phyloP scores from a whole-genome alignment of 768 basidiomycete genomes.

The Rhodotorula paludigena region DNA sequence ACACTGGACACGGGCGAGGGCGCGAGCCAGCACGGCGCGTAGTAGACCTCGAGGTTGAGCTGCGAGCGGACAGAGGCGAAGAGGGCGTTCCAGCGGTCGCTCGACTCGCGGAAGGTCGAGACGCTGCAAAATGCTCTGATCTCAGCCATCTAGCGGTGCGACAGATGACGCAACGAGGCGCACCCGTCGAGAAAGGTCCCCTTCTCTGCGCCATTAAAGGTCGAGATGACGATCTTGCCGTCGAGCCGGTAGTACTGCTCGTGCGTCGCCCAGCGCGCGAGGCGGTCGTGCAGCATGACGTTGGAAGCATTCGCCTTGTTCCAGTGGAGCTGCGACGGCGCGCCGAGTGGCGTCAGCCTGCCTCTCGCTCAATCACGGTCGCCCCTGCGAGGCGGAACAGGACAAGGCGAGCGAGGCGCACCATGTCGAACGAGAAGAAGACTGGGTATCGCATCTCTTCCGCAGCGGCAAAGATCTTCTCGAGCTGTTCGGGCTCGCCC shows the following conservation, averaged over 20 bases:
- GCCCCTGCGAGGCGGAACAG: no score
- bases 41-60: conserved; percentile 4
- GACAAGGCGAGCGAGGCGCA: neutral
- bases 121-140: neutral
- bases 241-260: neutral
- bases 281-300: conserved; percentile 3
- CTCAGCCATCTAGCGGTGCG: conserved; percentile 10
- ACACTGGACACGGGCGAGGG: neutral
- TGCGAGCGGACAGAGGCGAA: neutral
- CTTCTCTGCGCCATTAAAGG: neutral
- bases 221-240: conserved; percentile 6
- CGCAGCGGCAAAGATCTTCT: conserved; percentile 17
- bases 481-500: conserved; percentile 5
- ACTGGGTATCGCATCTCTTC: neutral
- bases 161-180: neutral
- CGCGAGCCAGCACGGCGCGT: conserved; percentile 16
- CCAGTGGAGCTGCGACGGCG: conserved; percentile 8
- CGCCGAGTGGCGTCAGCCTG: neutral
- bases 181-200: conserved; percentile 7
- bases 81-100: conserved; percentile 2
- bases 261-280: neutral
- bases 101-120: conserved; percentile 9
- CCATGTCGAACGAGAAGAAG: conserved; percentile 32
- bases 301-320: neutral
- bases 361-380: no score